Conservation (phyloP, 1,284 basidiomycete species). For the Ceratobasidium sp. region DNA sequence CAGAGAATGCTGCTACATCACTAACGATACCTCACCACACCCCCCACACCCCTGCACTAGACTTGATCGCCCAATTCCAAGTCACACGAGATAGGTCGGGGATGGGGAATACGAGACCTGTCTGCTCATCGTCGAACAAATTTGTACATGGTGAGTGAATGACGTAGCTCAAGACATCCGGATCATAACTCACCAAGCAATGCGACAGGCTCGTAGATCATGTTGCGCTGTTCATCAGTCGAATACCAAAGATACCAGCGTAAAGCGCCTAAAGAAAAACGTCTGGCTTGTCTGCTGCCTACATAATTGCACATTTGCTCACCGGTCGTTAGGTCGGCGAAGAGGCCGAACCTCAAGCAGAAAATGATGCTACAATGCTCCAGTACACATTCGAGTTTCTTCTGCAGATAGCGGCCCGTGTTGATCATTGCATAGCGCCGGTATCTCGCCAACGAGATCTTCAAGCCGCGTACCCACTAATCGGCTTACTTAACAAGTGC, state of each 20-base stretch:
- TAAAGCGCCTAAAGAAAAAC: conserved; percentile 79
- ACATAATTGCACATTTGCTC: conserved; percentile 41
- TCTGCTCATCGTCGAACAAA: conserved; percentile 98
- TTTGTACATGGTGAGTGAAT: conserved; percentile 76
- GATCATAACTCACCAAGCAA: neutral
- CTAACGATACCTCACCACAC: too few species aligned
- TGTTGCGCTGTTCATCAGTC: conserved; percentile 96
- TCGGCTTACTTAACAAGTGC: conserved; percentile 73
- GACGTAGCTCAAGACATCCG: conserved; percentile 30
- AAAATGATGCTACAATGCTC: conserved; percentile 99
- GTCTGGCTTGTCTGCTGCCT: neutral
- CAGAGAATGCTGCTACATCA: too few species aligned
- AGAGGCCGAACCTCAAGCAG: conserved; percentile 96
- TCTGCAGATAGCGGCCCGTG: conserved; percentile 97
- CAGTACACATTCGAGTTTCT: conserved; percentile 94
- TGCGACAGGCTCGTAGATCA: conserved; percentile 97
- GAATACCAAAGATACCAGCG: conserved; percentile 99
- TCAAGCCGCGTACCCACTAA: conserved; percentile 95
- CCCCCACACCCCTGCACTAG: too few species aligned
- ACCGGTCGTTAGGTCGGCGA: conserved; percentile 98
- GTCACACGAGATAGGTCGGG: too few species aligned
- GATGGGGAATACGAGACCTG: too few species aligned
- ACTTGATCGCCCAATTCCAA: too few species aligned
- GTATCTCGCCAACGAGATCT: conserved; percentile 94
- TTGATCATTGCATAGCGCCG: conserved; percentile 95